Percentiles rank a stretch among this genome's conserved stretches.
Evolutionary conservation across 1,284 basidiomycete species (phyloP).

Genomic region (Apiotrichum veenhuisii): DNA sequence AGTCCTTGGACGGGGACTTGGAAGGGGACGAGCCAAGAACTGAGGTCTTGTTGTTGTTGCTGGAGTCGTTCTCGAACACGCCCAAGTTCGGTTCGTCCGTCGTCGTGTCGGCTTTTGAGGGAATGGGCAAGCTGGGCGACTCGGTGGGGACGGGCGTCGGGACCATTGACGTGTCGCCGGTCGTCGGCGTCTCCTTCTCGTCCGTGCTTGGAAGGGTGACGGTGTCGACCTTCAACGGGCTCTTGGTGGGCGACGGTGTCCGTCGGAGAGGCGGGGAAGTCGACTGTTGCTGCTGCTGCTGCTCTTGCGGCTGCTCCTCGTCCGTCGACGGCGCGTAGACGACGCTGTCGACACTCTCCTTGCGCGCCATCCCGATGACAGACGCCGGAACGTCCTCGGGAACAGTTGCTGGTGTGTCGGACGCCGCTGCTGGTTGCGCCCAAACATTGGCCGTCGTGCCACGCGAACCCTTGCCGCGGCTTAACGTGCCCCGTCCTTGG

Average conservation of each 20-base stretch:
- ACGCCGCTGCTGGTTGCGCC: neutral
- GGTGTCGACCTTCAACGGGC: neutral
- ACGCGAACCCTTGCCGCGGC: constrained; percentile 20
- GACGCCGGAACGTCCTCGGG: neutral
- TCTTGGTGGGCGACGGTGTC: neutral
- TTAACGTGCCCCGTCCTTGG: constrained; percentile 14
- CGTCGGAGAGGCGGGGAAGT: neutral
- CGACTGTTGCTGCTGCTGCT: neutral
- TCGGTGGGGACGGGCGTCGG: neutral
- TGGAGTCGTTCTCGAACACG: neutral
- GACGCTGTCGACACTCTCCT: constrained; percentile 19
- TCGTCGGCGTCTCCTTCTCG: neutral
- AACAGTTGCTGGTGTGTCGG: neutral
- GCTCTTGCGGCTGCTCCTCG: neutral
- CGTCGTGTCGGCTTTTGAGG: neutral
- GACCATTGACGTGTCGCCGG: neutral
- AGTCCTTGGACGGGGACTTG: neutral
- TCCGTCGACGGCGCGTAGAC: constrained; percentile 8
- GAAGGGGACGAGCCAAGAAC: neutral
- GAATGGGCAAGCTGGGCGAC: neutral
- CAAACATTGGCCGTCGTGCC: constrained; percentile 5
- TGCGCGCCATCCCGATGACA: constrained; percentile 18
- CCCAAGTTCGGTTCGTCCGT: no score
- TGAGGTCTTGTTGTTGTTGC: neutral
- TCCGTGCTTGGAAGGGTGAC: neutral